These are phyloP conservation scores for Allium sativum DNA, from an alignment of 106 monocot genomes.

Conservation along the genomic window DNA sequence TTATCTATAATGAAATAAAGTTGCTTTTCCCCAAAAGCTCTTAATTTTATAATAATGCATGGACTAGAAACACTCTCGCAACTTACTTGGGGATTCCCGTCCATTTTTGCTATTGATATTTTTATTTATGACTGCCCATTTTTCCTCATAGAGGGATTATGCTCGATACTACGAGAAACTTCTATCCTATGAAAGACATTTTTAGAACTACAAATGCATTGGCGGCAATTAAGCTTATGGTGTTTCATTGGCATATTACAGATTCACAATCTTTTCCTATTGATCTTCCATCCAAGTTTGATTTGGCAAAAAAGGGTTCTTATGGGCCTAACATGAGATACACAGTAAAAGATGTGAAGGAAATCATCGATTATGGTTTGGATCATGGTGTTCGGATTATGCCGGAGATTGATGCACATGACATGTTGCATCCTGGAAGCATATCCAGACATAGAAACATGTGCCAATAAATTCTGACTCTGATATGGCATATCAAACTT, in stretches of 20 bases:
- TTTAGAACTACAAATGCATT: conserved; percentile 60
- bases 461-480: conserved; percentile 69
- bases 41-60: too few relatives aligned
- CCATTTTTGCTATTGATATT: conserved; percentile 33
- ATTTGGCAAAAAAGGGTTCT: conserved; percentile 49
- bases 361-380: conserved; percentile 40
- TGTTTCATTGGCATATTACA: conserved; percentile 86
- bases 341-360: conserved; percentile 36
- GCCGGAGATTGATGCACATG: conserved; percentile 83
- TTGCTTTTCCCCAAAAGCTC: too few relatives aligned
- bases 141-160: conserved; percentile 73
- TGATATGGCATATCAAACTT: conserved; percentile 15
- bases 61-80: conserved; percentile 88
- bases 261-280: conserved; percentile 89
- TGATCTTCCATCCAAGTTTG: conserved; percentile 50
- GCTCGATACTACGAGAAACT: conserved; percentile 82
- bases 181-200: conserved; percentile 50
- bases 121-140: conserved; percentile 40
- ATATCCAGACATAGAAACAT: conserved; percentile 75
- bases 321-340: conserved; percentile 54
- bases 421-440: conserved; percentile 79
- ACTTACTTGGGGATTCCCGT: conserved; percentile 35
- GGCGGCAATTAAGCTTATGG: conserved; percentile 71
- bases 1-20: too few relatives aligned
- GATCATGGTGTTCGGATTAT: conserved; percentile 53